These are phyloP conservation scores for Kalmusia sp. DNA, from an alignment of 2,329 filamentous ascomycete species.

Conservation along the genomic window DNA sequence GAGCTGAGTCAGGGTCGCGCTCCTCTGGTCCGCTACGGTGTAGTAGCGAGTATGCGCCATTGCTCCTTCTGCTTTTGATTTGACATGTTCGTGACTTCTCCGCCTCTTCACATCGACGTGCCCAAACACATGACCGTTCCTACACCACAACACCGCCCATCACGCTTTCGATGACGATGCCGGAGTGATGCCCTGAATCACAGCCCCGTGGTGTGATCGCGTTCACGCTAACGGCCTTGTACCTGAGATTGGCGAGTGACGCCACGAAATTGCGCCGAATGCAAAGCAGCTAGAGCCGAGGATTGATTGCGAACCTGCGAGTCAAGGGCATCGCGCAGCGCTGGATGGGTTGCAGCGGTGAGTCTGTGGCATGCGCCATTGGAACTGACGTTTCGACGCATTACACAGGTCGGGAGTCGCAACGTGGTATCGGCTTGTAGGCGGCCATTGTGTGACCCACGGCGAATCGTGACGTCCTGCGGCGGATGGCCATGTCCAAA, in stretches of 20 bases:
- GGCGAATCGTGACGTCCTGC: neutral
- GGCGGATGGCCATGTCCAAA: neutral
- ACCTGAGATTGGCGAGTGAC: neutral
- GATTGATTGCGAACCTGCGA: neutral
- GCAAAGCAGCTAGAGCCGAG: neutral
- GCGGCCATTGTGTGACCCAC: neutral
- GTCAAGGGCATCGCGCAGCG: neutral
- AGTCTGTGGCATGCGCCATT: neutral
- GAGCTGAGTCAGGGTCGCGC: too few species aligned
- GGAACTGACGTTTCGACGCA: conserved; percentile 6
- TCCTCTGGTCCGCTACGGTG: too few species aligned
- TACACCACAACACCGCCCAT: neutral
- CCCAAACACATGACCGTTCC: neutral
- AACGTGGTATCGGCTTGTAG: conserved; percentile 10
- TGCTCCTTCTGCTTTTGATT: neutral
- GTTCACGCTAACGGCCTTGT: neutral
- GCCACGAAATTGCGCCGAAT: conserved; percentile 5
- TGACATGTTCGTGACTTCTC: neutral
- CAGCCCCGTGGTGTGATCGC: neutral
- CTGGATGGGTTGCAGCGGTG: neutral
- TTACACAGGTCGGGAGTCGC: conserved; percentile 2
- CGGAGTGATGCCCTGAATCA: neutral
- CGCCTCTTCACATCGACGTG: too few species aligned
- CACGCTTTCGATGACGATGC: neutral
- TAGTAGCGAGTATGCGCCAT: neutral